Evolutionary conservation across 495 filamentous ascomycete genomes (phyloP).

Genomic region (Entonaema liquescens): DNA sequence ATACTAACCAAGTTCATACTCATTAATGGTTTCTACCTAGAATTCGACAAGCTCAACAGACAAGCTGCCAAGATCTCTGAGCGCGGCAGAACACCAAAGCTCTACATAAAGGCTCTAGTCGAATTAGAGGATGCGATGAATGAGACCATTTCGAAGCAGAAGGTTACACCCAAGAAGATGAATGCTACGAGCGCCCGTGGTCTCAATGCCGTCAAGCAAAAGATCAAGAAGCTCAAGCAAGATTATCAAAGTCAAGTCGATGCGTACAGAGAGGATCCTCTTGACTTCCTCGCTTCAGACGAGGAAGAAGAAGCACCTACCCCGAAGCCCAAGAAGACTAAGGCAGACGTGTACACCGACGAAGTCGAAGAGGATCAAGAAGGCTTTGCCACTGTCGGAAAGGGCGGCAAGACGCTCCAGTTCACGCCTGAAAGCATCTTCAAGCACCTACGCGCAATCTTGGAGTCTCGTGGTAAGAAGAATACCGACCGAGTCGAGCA

Average conservation of each 20-base stretch:
- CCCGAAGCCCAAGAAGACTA: conserved; percentile 56
- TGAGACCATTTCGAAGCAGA: conserved; percentile 92
- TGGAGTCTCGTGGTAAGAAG: conserved; percentile 97
- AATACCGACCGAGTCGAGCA: conserved; percentile 96
- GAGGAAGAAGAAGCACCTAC: conserved; percentile 67
- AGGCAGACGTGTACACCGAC: conserved; percentile 56
- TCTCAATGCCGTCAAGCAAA: conserved; percentile 95
- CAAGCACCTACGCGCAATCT: conserved; percentile 90
- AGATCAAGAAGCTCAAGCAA: conserved; percentile 98
- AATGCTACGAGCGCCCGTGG: conserved; percentile 94
- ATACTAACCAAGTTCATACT: not conserved
- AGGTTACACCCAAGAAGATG: conserved; percentile 97
- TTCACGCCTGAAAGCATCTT: conserved; percentile 98
- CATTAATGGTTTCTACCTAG: conserved; percentile 53
- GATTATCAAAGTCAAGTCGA: conserved; percentile 89
- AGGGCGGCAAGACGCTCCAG: conserved; percentile 82
- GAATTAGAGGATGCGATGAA: conserved; percentile 96
- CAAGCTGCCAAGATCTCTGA: conserved; percentile 81
- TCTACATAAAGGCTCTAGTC: conserved; percentile 90
- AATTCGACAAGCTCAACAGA: conserved; percentile 97
- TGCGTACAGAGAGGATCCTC: conserved; percentile 82
- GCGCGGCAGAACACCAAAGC: conserved; percentile 79
- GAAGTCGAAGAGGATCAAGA: conserved; percentile 72
- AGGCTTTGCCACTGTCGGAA: conserved; percentile 85
- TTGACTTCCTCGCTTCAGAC: conserved; percentile 85